Evolutionary conservation across 2,329 filamentous ascomycete genomes (phyloP).

Genomic region (Fusarium temperatum): DNA sequence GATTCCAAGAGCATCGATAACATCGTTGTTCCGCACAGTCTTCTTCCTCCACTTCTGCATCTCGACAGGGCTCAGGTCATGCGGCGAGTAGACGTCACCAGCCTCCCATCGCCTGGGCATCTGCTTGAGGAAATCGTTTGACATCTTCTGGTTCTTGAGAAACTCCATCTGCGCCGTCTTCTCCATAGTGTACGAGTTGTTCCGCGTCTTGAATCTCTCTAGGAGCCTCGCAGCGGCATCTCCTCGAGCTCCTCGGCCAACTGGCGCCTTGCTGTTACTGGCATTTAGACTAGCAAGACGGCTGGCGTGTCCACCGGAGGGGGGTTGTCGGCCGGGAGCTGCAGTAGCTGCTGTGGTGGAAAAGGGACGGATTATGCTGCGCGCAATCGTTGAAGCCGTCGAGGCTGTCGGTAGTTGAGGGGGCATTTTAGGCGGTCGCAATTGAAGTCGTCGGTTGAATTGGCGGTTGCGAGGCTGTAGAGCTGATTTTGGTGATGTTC

Average conservation of each 20-base stretch:
- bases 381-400: slow-evolving; percentile 30
- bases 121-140: slow-evolving; percentile 67
- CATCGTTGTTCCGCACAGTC: slow-evolving; percentile 69
- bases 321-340: slow-evolving; percentile 29
- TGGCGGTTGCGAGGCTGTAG: slow-evolving; percentile 4
- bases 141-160: slow-evolving; percentile 51
- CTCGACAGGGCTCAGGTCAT: slow-evolving; percentile 82
- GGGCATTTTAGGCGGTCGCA: slow-evolving; percentile 49
- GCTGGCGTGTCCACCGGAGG: slow-evolving; percentile 18
- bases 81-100: slow-evolving; percentile 91
- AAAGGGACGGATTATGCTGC: slow-evolving; percentile 41
- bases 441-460: slow-evolving; percentile 11
- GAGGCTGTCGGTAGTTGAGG: slow-evolving; percentile 48
- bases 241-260: slow-evolving; percentile 21
- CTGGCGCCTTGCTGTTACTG: slow-evolving; percentile 14
- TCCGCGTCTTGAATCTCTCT: slow-evolving; percentile 38
- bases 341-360: slow-evolving; percentile 43
- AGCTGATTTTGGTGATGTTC: slow-evolving; percentile 29
- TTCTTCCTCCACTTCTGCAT: slow-evolving; percentile 80
- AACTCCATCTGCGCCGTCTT: slow-evolving; percentile 50
- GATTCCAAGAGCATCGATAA: slow-evolving; percentile 81
- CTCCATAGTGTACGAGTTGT: slow-evolving; percentile 33
- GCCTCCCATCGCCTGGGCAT: slow-evolving; percentile 75
- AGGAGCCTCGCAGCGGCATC: slow-evolving; percentile 45
- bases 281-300: slow-evolving; percentile 37